Evolutionary conservation across 2,329 filamentous ascomycete genomes (phyloP).

Genomic region (Fusarium buxicola): DNA sequence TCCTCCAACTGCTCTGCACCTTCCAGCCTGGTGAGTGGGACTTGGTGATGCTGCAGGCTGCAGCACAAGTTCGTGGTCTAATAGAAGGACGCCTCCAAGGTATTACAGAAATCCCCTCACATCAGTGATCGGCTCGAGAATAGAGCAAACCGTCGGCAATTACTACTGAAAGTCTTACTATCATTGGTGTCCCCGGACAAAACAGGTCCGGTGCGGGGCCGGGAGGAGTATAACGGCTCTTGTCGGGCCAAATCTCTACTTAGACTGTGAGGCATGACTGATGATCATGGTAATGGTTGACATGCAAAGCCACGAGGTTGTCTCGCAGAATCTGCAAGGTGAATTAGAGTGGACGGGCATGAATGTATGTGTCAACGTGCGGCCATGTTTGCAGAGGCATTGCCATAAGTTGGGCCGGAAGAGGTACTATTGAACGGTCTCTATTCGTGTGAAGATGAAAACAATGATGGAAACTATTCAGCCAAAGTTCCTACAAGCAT

Average conservation of each 20-base stretch:
- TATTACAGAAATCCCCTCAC: conserved; percentile 2
- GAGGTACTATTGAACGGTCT: background rate
- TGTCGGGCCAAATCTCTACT: background rate
- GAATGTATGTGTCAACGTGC: conserved; percentile 2
- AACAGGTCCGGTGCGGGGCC: background rate
- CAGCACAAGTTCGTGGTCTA: conserved; percentile 58
- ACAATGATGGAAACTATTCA: background rate
- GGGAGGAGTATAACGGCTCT: background rate
- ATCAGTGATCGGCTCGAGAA: no score
- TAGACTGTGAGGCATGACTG: background rate
- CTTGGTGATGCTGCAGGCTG: conserved; percentile 15
- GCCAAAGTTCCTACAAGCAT: background rate
- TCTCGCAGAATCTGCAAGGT: background rate
- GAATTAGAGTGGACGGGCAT: background rate
- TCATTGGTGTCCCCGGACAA: no score
- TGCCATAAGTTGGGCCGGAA: background rate
- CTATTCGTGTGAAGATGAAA: no score
- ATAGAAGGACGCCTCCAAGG: conserved; percentile 68
- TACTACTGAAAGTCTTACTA: background rate
- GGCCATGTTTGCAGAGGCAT: conserved; percentile 1
- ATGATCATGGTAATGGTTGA: background rate
- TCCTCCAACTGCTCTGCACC: conserved; percentile 59
- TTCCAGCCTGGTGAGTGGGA: conserved; percentile 5
- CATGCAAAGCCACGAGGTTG: background rate
- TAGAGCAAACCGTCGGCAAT: background rate